Evolutionary conservation across 805 yeast genomes (phyloP).

Genomic region (Saturnispora halmiae): DNA sequence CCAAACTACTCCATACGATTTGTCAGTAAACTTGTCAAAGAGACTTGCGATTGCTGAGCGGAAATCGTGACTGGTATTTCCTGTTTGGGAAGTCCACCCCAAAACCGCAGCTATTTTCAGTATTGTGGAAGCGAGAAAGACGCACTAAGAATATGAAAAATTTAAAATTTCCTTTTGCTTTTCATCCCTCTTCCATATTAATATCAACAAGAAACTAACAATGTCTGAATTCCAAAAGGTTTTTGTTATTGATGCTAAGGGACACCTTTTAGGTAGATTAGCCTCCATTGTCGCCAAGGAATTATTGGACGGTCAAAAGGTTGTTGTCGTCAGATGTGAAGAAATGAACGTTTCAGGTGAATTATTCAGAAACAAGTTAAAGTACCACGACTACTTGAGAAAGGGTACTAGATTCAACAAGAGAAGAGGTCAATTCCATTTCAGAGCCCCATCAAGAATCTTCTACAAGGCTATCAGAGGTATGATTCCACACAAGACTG

Average conservation of each 20-base stretch:
- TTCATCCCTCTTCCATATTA: background rate
- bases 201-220: slow-evolving; percentile 16
- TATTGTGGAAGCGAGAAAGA: too few species aligned
- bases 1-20: background rate
- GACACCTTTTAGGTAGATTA: slow-evolving; percentile 99
- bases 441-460: slow-evolving; percentile 99
- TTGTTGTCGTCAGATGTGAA: slow-evolving; percentile 96
- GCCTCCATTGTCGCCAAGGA: slow-evolving; percentile 98
- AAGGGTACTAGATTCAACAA: slow-evolving; percentile 98
- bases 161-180: background rate
- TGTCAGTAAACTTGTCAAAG: background rate
- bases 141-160: background rate
- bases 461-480: slow-evolving; percentile 99
- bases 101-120: background rate
- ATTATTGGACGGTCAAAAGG: slow-evolving; percentile 94
- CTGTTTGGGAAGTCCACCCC: background rate
- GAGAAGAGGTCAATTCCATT: slow-evolving; percentile 99
- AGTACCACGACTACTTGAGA: slow-evolving; percentile 99
- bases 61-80: background rate
- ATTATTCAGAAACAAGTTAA: slow-evolving; percentile 99
- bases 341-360: slow-evolving; percentile 98
- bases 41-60: background rate
- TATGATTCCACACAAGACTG: slow-evolving; percentile 99
- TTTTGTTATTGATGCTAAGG: slow-evolving; percentile 99
- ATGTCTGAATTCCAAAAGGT: slow-evolving; percentile 93